These are phyloP conservation scores for Amanita pseudoporphyria DNA, from an alignment of 768 basidiomycete species.

Conservation along the genomic window DNA sequence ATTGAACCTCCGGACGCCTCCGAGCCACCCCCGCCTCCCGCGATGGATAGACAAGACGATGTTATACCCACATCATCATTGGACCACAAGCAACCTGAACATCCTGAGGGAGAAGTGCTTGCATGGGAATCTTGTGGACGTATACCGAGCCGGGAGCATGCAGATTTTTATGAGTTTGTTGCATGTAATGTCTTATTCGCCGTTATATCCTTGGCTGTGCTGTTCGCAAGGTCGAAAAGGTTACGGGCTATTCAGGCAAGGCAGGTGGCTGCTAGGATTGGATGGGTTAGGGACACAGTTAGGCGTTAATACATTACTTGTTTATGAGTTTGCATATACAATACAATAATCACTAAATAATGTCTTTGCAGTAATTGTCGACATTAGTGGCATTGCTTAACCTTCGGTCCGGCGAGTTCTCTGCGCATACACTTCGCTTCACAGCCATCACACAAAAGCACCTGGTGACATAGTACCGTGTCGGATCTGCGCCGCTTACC, in stretches of 20 bases:
- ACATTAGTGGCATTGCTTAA: too few relatives aligned
- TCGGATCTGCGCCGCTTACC: too few relatives aligned
- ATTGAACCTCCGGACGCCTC: conserved; percentile 9
- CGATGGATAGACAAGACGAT: conserved; percentile 8
- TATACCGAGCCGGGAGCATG: conserved; percentile 66
- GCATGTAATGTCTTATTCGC: conserved; percentile 76
- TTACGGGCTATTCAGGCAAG: conserved; percentile 69
- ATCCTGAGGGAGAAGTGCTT: conserved; percentile 46
- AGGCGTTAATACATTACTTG: conserved; percentile 10
- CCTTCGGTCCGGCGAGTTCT: too few relatives aligned
- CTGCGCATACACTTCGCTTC: too few relatives aligned
- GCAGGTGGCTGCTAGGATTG: conserved; percentile 81
- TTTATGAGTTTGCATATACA: conserved; percentile 1
- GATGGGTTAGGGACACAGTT: conserved; percentile 42
- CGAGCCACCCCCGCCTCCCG: conserved; percentile 3
- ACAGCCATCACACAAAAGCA: too few relatives aligned
- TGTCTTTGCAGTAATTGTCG: background rate
- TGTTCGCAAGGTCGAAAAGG: conserved; percentile 60
- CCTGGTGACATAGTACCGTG: too few relatives aligned
- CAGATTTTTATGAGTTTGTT: conserved; percentile 87
- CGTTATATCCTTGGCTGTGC: conserved; percentile 49
- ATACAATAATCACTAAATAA: background rate
- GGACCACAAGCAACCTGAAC: conserved; percentile 5
- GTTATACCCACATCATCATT: conserved; percentile 5
- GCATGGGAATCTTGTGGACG: conserved; percentile 95